A percentile compares a stretch with the other conserved stretches of the same genome.
These are phyloP conservation scores for Coffea humblotiana DNA, from an alignment of 305 asterid species.

Conservation along the genomic window DNA sequence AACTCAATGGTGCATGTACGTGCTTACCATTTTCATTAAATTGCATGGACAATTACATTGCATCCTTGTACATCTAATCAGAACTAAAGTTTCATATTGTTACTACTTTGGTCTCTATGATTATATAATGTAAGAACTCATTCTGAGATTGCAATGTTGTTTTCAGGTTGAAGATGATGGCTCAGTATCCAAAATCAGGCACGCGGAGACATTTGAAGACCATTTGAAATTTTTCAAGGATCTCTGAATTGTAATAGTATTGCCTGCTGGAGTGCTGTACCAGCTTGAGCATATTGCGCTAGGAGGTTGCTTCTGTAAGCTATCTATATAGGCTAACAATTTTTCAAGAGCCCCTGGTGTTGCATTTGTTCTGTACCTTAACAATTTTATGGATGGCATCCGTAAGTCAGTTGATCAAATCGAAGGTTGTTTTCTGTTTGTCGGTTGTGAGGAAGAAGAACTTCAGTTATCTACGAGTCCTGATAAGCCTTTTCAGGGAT, in stretches of 20 bases:
- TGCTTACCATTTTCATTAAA: neutral
- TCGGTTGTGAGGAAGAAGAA: neutral
- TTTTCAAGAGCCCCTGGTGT: neutral
- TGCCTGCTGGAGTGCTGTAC: neutral
- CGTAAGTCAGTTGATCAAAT: neutral
- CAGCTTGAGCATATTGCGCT: neutral
- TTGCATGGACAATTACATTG: neutral
- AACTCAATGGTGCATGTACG: neutral
- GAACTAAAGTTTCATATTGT: neutral
- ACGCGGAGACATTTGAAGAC: slow-evolving; percentile 74
- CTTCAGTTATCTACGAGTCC: too few relatives aligned
- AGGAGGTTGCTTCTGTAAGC: neutral
- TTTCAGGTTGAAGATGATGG: slow-evolving; percentile 80
- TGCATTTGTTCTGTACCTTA: neutral
- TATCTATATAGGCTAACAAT: neutral
- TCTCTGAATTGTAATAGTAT: slow-evolving; percentile 33
- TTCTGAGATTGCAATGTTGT: neutral
- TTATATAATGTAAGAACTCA: neutral
- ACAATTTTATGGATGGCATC: neutral
- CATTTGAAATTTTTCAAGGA: slow-evolving; percentile 77
- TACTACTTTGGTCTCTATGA: neutral
- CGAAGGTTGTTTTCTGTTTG: neutral
- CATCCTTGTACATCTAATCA: neutral
- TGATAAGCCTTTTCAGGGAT: too few relatives aligned
- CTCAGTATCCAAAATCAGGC: slow-evolving; percentile 69